Conservation (phyloP, 106 monocot genomes). For the Cymbidium sinense region DNA sequence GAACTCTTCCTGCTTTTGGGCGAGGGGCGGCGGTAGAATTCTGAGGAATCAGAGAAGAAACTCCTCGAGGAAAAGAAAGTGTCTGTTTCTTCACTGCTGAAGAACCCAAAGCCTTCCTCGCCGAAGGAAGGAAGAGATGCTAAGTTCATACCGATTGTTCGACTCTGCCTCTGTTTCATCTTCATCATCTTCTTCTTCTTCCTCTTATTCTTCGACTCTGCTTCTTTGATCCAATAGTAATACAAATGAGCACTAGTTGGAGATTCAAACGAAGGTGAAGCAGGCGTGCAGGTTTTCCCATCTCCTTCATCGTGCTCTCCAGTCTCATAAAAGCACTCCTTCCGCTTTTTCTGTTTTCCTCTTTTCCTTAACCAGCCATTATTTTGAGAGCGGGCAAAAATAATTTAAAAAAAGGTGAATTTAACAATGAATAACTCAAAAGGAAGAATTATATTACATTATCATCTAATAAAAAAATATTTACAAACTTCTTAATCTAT, state of each 20-base stretch:
- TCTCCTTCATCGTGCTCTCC: not conserved
- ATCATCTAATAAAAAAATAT: too few relatives aligned
- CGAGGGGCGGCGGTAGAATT: conserved; percentile 41
- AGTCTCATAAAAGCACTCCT: not conserved
- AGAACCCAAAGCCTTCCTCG: conserved; percentile 1
- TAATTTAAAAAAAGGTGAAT: too few relatives aligned
- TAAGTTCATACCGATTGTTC: conserved; percentile 37
- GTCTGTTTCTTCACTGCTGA: conserved; percentile 8
- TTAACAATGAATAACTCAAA: too few relatives aligned
- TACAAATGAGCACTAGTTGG: not conserved
- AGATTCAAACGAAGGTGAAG: not conserved
- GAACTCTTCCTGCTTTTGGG: conserved; percentile 13
- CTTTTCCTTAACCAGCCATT: not conserved
- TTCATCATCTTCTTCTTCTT: conserved; percentile 8
- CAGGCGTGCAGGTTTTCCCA: conserved; percentile 9
- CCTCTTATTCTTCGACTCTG: not conserved
- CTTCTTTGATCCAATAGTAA: not conserved
- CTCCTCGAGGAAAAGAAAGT: conserved; percentile 49
- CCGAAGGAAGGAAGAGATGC: conserved; percentile 37
- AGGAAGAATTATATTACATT: too few relatives aligned
- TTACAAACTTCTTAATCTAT: too few relatives aligned
- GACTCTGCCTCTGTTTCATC: conserved; percentile 10
- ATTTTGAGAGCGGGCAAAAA: too few relatives aligned
- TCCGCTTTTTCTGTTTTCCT: not conserved
- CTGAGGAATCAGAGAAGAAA: conserved; percentile 69